Conservation (phyloP, 345 rosid genomes). For the Raphanus raphanistrum region DNA sequence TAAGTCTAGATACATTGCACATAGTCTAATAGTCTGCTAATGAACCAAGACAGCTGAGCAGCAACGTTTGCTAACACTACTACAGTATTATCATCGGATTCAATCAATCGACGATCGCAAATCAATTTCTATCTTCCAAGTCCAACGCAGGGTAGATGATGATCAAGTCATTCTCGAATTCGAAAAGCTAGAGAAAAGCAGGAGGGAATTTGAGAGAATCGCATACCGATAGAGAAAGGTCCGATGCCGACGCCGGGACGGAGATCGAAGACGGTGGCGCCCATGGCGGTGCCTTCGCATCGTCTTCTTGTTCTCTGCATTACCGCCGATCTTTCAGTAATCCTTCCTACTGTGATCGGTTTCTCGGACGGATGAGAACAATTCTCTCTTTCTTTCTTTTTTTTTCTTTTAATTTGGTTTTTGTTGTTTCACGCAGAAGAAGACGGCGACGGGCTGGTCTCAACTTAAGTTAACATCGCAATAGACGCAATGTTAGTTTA, state of each 20-base stretch:
- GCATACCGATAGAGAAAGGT: constrained; percentile 80
- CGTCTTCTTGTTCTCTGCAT: constrained; percentile 74
- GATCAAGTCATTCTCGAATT: neutral
- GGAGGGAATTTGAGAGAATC: constrained; percentile 1
- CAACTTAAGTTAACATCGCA: no score
- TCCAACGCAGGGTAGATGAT: neutral
- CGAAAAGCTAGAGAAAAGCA: neutral
- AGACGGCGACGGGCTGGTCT: no score
- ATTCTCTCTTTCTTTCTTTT: neutral
- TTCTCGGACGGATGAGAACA: constrained; percentile 8
- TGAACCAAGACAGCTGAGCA: constrained; percentile 1
- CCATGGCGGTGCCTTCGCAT: constrained; percentile 98
- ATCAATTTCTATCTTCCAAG: constrained; percentile 10
- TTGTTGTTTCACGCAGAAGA: neutral
- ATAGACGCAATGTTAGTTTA: no score
- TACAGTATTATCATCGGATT: no score
- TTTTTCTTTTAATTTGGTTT: no score
- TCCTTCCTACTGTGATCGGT: constrained; percentile 19
- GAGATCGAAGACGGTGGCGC: constrained; percentile 93
- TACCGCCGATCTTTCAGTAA: constrained; percentile 37
- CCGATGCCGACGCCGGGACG: constrained; percentile 92
- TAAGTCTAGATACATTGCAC: no score
- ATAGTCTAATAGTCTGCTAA: neutral
- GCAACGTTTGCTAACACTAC: neutral
- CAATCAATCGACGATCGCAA: constrained; percentile 34